These are phyloP conservation scores for Fusarium poae DNA, from an alignment of 2,329 filamentous ascomycete species.

Conservation along the genomic window DNA sequence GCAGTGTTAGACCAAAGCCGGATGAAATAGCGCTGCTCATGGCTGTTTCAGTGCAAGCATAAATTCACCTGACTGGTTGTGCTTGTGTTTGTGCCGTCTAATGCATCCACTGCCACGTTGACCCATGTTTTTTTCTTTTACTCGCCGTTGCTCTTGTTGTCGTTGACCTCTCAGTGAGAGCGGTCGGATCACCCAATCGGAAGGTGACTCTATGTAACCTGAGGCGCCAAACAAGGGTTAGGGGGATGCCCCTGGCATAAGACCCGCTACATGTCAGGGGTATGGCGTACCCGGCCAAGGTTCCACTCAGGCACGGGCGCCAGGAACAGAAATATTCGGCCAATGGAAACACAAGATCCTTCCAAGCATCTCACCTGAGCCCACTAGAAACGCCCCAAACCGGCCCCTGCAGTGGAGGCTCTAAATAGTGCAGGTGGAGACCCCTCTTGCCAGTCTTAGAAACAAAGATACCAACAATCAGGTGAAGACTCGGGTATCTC, in stretches of 20 bases:
- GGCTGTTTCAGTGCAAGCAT: conserved; percentile 39
- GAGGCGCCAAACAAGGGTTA: conserved; percentile 3
- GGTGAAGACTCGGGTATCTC: conserved; percentile 21
- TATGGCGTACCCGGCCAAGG: conserved; percentile 15
- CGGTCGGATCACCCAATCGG: conserved; percentile 31
- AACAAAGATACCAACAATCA: conserved; percentile 31
- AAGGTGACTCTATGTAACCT: conserved; percentile 13
- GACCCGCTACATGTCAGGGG: conserved; percentile 17
- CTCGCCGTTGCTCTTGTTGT: conserved; percentile 9
- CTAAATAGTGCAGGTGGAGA: conserved; percentile 15
- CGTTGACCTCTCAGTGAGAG: conserved; percentile 11
- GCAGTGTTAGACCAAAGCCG: conserved; percentile 29
- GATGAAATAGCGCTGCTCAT: conserved; percentile 29
- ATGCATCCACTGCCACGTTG: conserved; percentile 40
- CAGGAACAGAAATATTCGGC: conserved; percentile 20
- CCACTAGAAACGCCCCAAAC: conserved; percentile 34
- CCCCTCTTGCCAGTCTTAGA: conserved; percentile 11
- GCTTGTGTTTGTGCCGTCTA: not conserved
- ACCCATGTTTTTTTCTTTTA: conserved; percentile 27
- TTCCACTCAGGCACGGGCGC: conserved; percentile 16
- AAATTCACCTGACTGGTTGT: conserved; percentile 9
- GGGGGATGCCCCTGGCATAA: conserved; percentile 32
- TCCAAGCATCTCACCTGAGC: conserved; percentile 31
- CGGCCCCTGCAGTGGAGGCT: conserved; percentile 41
- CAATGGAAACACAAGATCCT: conserved; percentile 15